Evolutionary conservation across 192 early-diverging fungal species (phyloP), one percentile per base, ranked within the genome.

Genomic region (Coemansia sp.): DNA sequence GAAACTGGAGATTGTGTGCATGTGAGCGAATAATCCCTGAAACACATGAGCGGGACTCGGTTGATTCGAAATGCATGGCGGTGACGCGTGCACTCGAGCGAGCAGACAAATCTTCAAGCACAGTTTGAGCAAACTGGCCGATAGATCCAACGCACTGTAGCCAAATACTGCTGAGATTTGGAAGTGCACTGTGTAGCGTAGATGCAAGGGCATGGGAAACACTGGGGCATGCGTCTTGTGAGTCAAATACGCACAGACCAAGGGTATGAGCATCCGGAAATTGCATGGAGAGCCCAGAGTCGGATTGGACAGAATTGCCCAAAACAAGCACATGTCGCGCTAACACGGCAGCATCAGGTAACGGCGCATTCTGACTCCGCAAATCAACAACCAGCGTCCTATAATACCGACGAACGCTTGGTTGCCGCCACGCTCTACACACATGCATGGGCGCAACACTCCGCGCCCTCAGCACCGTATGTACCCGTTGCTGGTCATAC

Each of bases 401-500:
- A 49, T 71, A 80, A 51, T 57, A 80, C 39, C 67, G 54, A 3
- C 24, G 58, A 24, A 64, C 24, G 19, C 57, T 35, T 18, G 56
- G 16, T 2, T 19, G 37, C 6, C 77, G 64, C 77, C 77, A 80
- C 0, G 49, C 24, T 8, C 56, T 61, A 38, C 77, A 80, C 13
- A 80, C 72, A 20, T 74, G 71, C 8, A 80, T 9, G 1, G 72
- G 68, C 1, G 68, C 48, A 14, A 68, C 63, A 35, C 38, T 23
- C 18, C 72, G 77, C 1, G 64, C 52, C 9, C 58, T 41, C 12
- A 74, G 68, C 0, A 23, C 18, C 11, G 37, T 64, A 38, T 80
- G 72, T 19, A 71, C 53, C 32, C 50, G 68, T 9, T 57, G 57
- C n/a, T 80, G 77, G 72, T 80, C 77, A 49, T 80, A 74, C 54